A percentile compares a stretch with the other conserved stretches of the same genome.
phyloP scores from a whole-genome alignment of 441 rosid genomes.

The Euphorbia schlechtendalii region DNA sequence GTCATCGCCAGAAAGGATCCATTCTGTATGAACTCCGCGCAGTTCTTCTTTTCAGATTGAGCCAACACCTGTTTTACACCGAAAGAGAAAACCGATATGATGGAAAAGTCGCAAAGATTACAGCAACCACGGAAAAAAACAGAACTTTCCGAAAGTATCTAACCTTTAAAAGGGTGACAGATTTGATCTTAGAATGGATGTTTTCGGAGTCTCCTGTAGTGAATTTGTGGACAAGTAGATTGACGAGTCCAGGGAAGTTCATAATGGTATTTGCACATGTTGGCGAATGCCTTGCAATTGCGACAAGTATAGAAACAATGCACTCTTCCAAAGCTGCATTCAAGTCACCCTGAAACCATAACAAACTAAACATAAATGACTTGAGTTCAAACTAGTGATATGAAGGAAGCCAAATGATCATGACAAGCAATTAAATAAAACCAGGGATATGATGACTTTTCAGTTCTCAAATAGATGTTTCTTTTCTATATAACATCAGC shows the following conservation, averaged over 20 bases:
- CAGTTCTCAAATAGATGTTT: neutral
- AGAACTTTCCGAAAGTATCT: constrained; percentile 10
- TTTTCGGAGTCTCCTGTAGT: constrained; percentile 34
- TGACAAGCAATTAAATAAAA: constrained; percentile 4
- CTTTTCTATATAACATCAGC: neutral
- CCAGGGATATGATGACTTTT: neutral
- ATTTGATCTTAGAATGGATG: constrained; percentile 47
- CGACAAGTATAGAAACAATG: constrained; percentile 56
- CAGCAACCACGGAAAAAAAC: no score
- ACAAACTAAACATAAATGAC: constrained; percentile 8
- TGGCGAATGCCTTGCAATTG: constrained; percentile 87
- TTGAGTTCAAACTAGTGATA: neutral
- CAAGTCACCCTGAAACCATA: constrained; percentile 50
- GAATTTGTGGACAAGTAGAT: constrained; percentile 55
- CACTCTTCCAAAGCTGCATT: constrained; percentile 49
- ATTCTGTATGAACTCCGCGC: constrained; percentile 45
- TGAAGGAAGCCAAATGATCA: constrained; percentile 2
- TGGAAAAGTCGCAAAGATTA: constrained; percentile 4
- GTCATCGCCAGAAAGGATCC: constrained; percentile 57
- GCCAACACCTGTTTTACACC: constrained; percentile 57
- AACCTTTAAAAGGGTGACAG: constrained; percentile 69
- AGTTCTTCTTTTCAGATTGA: constrained; percentile 50
- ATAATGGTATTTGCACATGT: constrained; percentile 62
- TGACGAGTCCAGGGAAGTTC: constrained; percentile 69
- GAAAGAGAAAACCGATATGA: constrained; percentile 14